Percentiles rank a stretch among this genome's conserved stretches.
These are phyloP conservation scores for Cajanus cajan DNA, from an alignment of 306 rosid genomes.

Conservation along the genomic window DNA sequence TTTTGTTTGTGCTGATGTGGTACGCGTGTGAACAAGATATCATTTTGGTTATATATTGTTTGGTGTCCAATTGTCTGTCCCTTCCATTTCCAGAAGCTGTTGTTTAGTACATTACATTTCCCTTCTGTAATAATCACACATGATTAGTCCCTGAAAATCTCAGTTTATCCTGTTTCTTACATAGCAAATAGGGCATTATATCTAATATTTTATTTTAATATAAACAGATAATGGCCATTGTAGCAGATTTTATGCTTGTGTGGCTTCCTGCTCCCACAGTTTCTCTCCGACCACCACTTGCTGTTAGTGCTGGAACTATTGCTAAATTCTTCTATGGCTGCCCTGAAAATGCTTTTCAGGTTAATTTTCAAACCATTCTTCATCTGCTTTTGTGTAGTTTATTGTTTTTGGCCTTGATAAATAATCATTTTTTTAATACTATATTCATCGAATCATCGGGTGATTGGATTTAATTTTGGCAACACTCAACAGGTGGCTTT, in stretches of 20 bases:
- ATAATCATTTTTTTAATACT: not conserved
- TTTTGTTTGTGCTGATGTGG: conserved; percentile 96
- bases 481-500: conserved; percentile 52
- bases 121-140: not conserved
- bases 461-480: conserved; percentile 1
- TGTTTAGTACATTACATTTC: not conserved
- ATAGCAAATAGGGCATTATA: not conserved
- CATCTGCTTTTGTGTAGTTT: not conserved
- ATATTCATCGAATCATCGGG: conserved; percentile 10
- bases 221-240: conserved; percentile 82
- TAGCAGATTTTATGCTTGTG: conserved; percentile 99
- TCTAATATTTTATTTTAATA: not conserved
- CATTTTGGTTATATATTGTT: not conserved
- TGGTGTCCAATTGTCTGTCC: not conserved
- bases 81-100: not conserved
- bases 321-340: conserved; percentile 85
- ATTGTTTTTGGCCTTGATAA: not conserved
- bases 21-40: conserved; percentile 33
- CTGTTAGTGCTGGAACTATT: conserved; percentile 67
- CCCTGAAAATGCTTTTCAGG: conserved; percentile 99
- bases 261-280: conserved; percentile 96
- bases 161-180: not conserved
- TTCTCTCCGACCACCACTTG: conserved; percentile 73
- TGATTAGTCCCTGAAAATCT: not conserved
- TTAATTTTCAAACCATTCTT: conserved; percentile 23